Evolutionary conservation across 140 eudicot genomes (phyloP).

Genomic region (Erigeron philadelphicus): DNA sequence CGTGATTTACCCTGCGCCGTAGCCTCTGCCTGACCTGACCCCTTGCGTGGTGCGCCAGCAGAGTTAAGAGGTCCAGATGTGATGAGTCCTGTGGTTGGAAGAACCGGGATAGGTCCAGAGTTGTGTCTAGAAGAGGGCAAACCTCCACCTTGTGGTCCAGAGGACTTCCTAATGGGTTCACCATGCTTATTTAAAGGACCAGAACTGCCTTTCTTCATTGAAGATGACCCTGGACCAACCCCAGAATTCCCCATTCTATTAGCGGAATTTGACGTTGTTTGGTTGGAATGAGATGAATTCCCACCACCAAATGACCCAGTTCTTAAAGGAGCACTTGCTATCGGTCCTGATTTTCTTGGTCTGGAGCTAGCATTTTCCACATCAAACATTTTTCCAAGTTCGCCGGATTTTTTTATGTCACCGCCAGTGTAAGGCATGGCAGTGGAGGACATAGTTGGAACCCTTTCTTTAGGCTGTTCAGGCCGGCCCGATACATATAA

Average conservation of each 20-base stretch:
- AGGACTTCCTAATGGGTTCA: constrained; percentile 61
- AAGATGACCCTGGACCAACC: constrained; percentile 42
- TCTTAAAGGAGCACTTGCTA: constrained; percentile 47
- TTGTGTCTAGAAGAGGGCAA: constrained; percentile 47
- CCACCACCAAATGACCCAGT: constrained; percentile 69
- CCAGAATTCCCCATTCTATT: constrained; percentile 34
- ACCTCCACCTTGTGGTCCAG: constrained; percentile 72
- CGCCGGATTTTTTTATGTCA: constrained; percentile 67
- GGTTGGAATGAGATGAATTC: constrained; percentile 42
- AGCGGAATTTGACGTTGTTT: constrained; percentile 37
- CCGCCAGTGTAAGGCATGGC: constrained; percentile 74
- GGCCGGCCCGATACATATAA: constrained; percentile 71
- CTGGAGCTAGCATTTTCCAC: constrained; percentile 46
- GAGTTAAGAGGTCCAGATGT: constrained; percentile 62
- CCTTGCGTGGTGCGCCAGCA: constrained; percentile 58
- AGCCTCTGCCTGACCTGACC: constrained; percentile 42
- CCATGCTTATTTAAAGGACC: constrained; percentile 77
- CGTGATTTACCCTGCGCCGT: constrained; percentile 35
- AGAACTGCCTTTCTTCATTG: constrained; percentile 57
- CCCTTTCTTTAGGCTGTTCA: constrained; percentile 66
- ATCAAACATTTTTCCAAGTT: constrained; percentile 77
- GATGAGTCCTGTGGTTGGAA: constrained; percentile 56
- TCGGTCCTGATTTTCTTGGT: constrained; percentile 62
- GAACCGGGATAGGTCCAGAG: constrained; percentile 57
- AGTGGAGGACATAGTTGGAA: constrained; percentile 62